phyloP scores from a whole-genome alignment of 768 basidiomycete genomes.

The Asterophora parasitica region DNA sequence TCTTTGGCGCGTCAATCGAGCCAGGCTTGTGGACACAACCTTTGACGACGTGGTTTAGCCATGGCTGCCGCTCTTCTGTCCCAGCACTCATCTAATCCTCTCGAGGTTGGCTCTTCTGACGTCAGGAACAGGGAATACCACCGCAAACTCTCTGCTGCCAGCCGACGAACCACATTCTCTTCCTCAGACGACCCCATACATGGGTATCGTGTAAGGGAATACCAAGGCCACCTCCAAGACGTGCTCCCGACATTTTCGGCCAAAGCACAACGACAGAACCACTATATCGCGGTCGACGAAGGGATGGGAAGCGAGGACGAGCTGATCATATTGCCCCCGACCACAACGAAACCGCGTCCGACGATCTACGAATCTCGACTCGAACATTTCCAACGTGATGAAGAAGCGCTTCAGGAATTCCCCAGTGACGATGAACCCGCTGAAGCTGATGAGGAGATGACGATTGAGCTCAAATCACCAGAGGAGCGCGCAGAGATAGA shows the following conservation, averaged over 20 bases:
- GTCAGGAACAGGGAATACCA: constrained; percentile 43
- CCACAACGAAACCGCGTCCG: background rate
- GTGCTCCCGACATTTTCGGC: constrained; percentile 30
- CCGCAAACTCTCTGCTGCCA: constrained; percentile 31
- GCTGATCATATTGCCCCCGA: constrained; percentile 10
- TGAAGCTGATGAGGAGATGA: constrained; percentile 58
- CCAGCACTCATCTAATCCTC: constrained; percentile 70
- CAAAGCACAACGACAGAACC: constrained; percentile 8
- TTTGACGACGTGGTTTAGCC: background rate
- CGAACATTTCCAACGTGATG: background rate
- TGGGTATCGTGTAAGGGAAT: constrained; percentile 38
- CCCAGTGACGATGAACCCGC: constrained; percentile 27
- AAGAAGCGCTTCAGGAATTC: constrained; percentile 17
- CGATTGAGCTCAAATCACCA: constrained; percentile 48
- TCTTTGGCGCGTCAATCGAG: constrained; percentile 12
- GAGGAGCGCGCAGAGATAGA: constrained; percentile 74
- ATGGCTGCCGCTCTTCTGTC: constrained; percentile 47
- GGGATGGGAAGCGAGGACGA: constrained; percentile 46
- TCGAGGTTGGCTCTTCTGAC: constrained; percentile 64
- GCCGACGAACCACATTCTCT: constrained; percentile 19
- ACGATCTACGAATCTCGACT: background rate
- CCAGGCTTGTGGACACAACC: background rate
- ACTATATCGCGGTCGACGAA: constrained; percentile 44
- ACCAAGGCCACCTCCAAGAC: constrained; percentile 47
- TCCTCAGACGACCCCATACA: constrained; percentile 52